Conservation (phyloP, 306 rosid genomes). For the Prunus fruticosa region DNA sequence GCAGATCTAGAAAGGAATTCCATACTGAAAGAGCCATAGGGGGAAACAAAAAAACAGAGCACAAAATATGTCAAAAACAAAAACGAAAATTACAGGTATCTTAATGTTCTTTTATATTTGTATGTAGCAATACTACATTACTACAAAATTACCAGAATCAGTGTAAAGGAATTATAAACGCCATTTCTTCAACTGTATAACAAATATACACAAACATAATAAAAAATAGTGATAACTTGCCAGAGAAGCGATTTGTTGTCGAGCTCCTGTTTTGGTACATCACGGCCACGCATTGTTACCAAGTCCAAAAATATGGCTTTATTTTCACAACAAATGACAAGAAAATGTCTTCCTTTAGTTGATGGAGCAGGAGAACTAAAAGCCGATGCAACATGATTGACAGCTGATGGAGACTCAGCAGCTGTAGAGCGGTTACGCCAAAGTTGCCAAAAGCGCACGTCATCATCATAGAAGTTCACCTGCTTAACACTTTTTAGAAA, state of each 20-base stretch:
- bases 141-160: neutral
- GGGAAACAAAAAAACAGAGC: constrained; percentile 17
- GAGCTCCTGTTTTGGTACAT: constrained; percentile 94
- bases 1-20: constrained; percentile 91
- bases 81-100: neutral
- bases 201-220: neutral
- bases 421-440: constrained; percentile 92
- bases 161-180: neutral
- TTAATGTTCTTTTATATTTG: constrained; percentile 1
- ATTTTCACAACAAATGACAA: constrained; percentile 92
- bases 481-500: constrained; percentile 77
- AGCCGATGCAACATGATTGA: constrained; percentile 61
- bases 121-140: neutral
- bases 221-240: constrained; percentile 41
- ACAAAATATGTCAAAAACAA: neutral
- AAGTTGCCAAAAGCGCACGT: constrained; percentile 95
- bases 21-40: constrained; percentile 67
- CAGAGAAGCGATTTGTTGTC: constrained; percentile 94
- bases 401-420: constrained; percentile 90
- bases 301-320: constrained; percentile 97
- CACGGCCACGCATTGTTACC: constrained; percentile 99
- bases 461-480: constrained; percentile 90
- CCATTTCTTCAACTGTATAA: constrained; percentile 1
- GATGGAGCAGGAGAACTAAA: constrained; percentile 83
- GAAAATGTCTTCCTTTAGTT: constrained; percentile 96